Evolutionary conservation across 345 rosid genomes (phyloP).

Genomic region (Toxicodendron radicans): DNA sequence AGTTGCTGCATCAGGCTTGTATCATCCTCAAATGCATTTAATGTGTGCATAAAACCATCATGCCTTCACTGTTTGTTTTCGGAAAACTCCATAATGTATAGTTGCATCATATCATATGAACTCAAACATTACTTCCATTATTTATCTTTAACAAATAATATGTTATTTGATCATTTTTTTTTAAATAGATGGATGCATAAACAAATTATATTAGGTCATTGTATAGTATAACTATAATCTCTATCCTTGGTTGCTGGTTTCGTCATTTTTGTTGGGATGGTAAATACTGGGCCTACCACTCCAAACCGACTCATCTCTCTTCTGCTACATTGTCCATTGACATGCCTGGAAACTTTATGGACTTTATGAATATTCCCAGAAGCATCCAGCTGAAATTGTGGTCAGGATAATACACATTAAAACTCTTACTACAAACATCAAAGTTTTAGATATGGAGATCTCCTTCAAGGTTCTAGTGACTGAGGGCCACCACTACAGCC

Average conservation of each 20-base stretch:
- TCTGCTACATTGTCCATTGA: too few species aligned
- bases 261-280: slow-evolving; percentile 21
- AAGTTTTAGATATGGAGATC: not conserved
- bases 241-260: not conserved
- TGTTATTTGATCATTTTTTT: too few species aligned
- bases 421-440: not conserved
- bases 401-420: not conserved
- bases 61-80: too few species aligned
- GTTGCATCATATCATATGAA: too few species aligned
- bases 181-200: too few species aligned
- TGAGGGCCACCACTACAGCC: not conserved
- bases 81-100: too few species aligned
- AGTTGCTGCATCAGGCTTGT: not conserved
- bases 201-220: too few species aligned
- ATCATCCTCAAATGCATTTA: slow-evolving; percentile 8
- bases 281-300: slow-evolving; percentile 7
- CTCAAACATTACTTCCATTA: too few species aligned
- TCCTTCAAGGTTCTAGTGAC: not conserved
- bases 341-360: too few species aligned
- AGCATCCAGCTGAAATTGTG: too few species aligned
- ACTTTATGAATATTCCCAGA: not conserved
- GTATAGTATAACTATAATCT: too few species aligned
- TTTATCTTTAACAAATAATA: too few species aligned
- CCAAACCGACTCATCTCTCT: not conserved
- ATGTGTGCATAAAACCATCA: not conserved